phyloP scores from a whole-genome alignment of 1,139 yeast genomes.

The Pichia inconspicua region DNA sequence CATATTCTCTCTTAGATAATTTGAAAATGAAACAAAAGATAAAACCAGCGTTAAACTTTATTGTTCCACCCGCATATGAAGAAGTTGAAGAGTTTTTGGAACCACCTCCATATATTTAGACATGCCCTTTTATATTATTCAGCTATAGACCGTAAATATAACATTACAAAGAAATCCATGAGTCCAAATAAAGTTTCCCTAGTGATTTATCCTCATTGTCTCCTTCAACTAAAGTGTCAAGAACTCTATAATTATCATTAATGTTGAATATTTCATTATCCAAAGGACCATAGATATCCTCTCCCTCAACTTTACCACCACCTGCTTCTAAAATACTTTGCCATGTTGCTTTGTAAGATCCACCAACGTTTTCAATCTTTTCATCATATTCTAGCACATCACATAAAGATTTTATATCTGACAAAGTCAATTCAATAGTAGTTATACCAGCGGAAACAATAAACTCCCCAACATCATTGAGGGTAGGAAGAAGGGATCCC shows the following conservation, averaged over 20 bases:
- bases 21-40: background rate
- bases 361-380: conserved; percentile 56
- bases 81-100: conserved; percentile 9
- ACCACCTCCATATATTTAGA: conserved; percentile 9
- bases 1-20: background rate
- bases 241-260: conserved; percentile 25
- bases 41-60: conserved; percentile 8
- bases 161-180: conserved; percentile 22
- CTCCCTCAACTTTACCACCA: conserved; percentile 34
- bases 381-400: conserved; percentile 86
- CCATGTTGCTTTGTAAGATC: conserved; percentile 43
- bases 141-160: background rate
- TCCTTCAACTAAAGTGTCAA: conserved; percentile 14
- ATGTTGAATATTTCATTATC: conserved; percentile 23
- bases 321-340: conserved; percentile 56
- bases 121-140: background rate
- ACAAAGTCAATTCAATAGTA: conserved; percentile 65
- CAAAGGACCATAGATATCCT: conserved; percentile 22
- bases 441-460: conserved; percentile 72
- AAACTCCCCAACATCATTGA: conserved; percentile 67
- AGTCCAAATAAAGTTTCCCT: conserved; percentile 18
- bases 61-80: conserved; percentile 15
- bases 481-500: conserved; percentile 43
- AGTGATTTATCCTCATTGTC: conserved; percentile 4
- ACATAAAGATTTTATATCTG: conserved; percentile 75